These are phyloP conservation scores for Peniophora sp. DNA, from an alignment of 1,284 basidiomycete species.

Conservation along the genomic window DNA sequence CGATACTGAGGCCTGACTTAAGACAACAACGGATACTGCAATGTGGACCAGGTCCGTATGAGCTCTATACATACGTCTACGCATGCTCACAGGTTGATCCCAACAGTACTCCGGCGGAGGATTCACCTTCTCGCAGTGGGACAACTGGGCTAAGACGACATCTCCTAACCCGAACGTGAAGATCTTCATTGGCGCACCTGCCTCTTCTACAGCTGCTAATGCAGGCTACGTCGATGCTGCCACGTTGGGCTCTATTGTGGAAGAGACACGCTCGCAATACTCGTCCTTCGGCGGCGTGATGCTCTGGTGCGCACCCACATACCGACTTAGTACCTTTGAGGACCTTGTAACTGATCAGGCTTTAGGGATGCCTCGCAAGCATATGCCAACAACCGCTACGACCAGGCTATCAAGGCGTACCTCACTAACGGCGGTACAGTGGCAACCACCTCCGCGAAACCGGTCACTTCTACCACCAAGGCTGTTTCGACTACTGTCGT, in stretches of 20 bases:
- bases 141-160: constrained; percentile 34
- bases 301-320: constrained; percentile 30
- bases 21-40: constrained; percentile 51
- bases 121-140: constrained; percentile 28
- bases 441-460: constrained; percentile 32
- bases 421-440: constrained; percentile 28
- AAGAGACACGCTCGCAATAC: constrained; percentile 2
- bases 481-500: constrained; percentile 33
- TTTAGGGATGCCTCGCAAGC: neutral
- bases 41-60: constrained; percentile 26
- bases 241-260: constrained; percentile 8
- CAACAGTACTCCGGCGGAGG: neutral
- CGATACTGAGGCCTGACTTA: neutral
- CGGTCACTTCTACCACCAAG: constrained; percentile 17
- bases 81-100: constrained; percentile 37
- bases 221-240: constrained; percentile 12
- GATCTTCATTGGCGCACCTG: constrained; percentile 18
- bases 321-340: constrained; percentile 44
- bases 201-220: constrained; percentile 12
- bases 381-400: constrained; percentile 42
- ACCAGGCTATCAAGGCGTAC: constrained; percentile 42
- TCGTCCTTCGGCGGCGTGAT: neutral
- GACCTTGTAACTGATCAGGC: neutral
- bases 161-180: constrained; percentile 17
- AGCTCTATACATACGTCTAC: neutral